phyloP scores from a whole-genome alignment of 352 stramenopile genomes.

The Globisporangium abappressorium region DNA sequence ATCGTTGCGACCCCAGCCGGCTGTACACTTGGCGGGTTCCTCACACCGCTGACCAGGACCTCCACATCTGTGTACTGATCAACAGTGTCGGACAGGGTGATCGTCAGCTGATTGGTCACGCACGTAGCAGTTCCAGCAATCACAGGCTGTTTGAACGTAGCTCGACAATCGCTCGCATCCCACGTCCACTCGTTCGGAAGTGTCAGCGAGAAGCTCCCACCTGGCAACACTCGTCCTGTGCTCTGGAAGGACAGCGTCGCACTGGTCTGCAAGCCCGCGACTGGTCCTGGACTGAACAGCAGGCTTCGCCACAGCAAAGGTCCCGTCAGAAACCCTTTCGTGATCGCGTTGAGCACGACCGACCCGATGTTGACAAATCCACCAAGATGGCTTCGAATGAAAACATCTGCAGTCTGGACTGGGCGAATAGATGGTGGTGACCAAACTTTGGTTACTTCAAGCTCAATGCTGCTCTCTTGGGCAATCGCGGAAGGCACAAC shows the following conservation, averaged over 20 bases:
- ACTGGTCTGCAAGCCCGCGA: slow-evolving; percentile 45
- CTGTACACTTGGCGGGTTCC: slow-evolving; percentile 46
- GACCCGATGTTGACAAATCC: slow-evolving; percentile 42
- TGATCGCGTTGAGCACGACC: slow-evolving; percentile 34
- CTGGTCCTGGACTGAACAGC: slow-evolving; percentile 40
- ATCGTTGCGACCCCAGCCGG: slow-evolving; percentile 20
- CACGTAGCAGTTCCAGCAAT: slow-evolving; percentile 28
- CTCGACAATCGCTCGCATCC: slow-evolving; percentile 23
- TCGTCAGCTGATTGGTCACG: slow-evolving; percentile 30
- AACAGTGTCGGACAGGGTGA: slow-evolving; percentile 36
- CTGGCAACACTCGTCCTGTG: slow-evolving; percentile 31
- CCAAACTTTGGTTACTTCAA: slow-evolving; percentile 42
- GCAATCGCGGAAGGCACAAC: slow-evolving; percentile 22
- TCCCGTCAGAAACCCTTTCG: slow-evolving; percentile 32
- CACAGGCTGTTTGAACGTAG: slow-evolving; percentile 31
- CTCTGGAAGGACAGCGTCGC: slow-evolving; percentile 39
- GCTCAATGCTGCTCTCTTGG: slow-evolving; percentile 34
- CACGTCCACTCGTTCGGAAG: slow-evolving; percentile 50
- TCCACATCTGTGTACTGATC: slow-evolving; percentile 33
- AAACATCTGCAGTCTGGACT: slow-evolving; percentile 15
- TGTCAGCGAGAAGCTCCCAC: slow-evolving; percentile 33
- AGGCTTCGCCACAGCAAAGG: slow-evolving; percentile 43
- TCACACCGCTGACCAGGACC: slow-evolving; percentile 34
- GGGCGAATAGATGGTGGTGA: slow-evolving; percentile 40
- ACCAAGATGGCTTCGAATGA: slow-evolving; percentile 44